These are phyloP conservation scores for Athelia psychrophila DNA, from an alignment of 1,284 basidiomycete species.

Conservation along the genomic window DNA sequence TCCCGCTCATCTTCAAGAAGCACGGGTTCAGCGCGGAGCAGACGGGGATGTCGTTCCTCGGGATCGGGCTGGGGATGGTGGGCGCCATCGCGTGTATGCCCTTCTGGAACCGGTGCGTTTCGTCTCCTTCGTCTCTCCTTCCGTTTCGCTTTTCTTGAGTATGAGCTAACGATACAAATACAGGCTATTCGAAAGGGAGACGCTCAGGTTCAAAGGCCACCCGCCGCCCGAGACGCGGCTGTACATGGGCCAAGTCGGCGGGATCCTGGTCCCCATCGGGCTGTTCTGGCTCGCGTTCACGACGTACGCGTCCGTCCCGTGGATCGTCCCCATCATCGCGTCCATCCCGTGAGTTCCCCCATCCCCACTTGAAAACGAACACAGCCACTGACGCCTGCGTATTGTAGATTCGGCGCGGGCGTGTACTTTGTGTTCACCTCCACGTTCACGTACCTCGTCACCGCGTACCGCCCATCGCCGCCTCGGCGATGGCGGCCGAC, in stretches of 20 bases:
- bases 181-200: slow-evolving; percentile 28
- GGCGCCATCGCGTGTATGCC: slow-evolving; percentile 54
- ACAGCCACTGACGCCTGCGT: too few species aligned
- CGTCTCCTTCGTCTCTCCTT: too few species aligned
- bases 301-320: slow-evolving; percentile 63
- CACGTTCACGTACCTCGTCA: slow-evolving; percentile 71
- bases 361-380: too few species aligned
- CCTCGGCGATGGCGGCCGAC: slow-evolving; percentile 76
- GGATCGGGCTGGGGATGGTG: slow-evolving; percentile 70
- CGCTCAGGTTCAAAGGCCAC: slow-evolving; percentile 36
- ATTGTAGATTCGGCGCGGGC: slow-evolving; percentile 61
- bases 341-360: too few species aligned
- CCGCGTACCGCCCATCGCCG: slow-evolving; percentile 75
- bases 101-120: slow-evolving; percentile 65
- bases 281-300: slow-evolving; percentile 77
- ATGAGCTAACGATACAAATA: neutral
- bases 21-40: slow-evolving; percentile 62
- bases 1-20: slow-evolving; percentile 65
- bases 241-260: slow-evolving; percentile 67
- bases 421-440: slow-evolving; percentile 62
- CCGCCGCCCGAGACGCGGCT: slow-evolving; percentile 71
- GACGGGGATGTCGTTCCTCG: slow-evolving; percentile 68
- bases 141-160: slow-evolving; percentile 32
- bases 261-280: slow-evolving; percentile 63
- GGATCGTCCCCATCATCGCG: slow-evolving; percentile 69